Conservation (phyloP, 306 rosid genomes). For the Carpinus viminea region DNA sequence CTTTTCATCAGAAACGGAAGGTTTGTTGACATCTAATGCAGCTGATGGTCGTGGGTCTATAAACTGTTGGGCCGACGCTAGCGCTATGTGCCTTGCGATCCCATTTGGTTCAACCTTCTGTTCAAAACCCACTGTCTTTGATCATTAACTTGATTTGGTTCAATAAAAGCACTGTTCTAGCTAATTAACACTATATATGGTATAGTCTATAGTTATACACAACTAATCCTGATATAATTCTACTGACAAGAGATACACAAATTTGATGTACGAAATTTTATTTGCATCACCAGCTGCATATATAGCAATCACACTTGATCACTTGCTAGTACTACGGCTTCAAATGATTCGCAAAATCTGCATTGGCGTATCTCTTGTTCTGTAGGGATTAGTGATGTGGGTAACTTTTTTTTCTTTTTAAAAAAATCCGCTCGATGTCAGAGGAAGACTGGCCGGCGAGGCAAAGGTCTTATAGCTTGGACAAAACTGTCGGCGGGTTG, state of each 20-base stretch:
- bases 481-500: not conserved
- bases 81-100: not conserved
- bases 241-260: not conserved
- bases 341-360: not conserved
- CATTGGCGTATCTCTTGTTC: not conserved
- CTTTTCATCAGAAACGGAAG: constrained; percentile 32
- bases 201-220: not conserved
- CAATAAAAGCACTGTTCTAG: not conserved
- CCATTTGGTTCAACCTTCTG: constrained; percentile 37
- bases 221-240: not conserved
- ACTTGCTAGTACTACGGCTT: not conserved
- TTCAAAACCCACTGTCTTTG: not conserved
- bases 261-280: not conserved
- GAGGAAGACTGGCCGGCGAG: not conserved
- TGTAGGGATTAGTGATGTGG: not conserved
- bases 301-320: not conserved
- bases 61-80: constrained; percentile 9
- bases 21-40: constrained; percentile 22
- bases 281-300: not conserved
- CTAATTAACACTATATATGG: too few species aligned
- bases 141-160: not conserved
- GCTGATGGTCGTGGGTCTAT: constrained; percentile 18
- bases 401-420: too few species aligned
- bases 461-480: not conserved
- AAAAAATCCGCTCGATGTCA: too few species aligned